Evolutionary conservation across 495 filamentous ascomycete species (phyloP), one percentile per base, ranked within the genome.

Genomic region (Xylaria grammica): DNA sequence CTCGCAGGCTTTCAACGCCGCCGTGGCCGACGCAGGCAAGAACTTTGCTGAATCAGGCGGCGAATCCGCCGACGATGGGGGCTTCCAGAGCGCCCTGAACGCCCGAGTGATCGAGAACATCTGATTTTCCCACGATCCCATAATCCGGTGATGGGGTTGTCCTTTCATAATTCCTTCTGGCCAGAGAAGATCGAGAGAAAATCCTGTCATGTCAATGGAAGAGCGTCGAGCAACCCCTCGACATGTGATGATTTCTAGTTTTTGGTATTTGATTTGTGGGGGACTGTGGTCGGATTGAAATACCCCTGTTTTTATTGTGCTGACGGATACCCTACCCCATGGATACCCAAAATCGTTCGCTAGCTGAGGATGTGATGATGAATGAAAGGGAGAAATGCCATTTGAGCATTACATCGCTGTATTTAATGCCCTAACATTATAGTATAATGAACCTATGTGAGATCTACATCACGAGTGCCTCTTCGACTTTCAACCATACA

Each of bases 81-180:
- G 89, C 15, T 93, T 97, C 74, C 88, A 93, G 73, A 85, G 85
- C 67, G 91, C 93, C 27, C 86, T 97, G 74, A 96, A 97, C 69
- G 88, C 93, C 13, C 86, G 86, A 40, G 81, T 97, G 27, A 86
- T 97, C 65, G 92, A 97, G 78, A 89, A 94, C 74, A 94, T 99
- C 74, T 99, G 81, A 83, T 17, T 24, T 13, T 5, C 19, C 3
- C n/a, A 36, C 11, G 38, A 46, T 27, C 34, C 10, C 9, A 55
- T 44, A 19, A 20, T 22, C 26, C 2, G 22, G n/a, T 22, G 17
- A 4, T 13, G n/a, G 10, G 17, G 13, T 6, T 7, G 29, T 53
- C 27, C 45, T 17, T 42, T 13, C n/a, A 24, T 24, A 19, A 17
- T 48, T 29, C 24, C 40, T 27, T 45, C 6, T 10, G 27, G n/a